These are phyloP conservation scores for Gossypium gossypioides DNA, from an alignment of 441 rosid species.

Conservation along the genomic window DNA sequence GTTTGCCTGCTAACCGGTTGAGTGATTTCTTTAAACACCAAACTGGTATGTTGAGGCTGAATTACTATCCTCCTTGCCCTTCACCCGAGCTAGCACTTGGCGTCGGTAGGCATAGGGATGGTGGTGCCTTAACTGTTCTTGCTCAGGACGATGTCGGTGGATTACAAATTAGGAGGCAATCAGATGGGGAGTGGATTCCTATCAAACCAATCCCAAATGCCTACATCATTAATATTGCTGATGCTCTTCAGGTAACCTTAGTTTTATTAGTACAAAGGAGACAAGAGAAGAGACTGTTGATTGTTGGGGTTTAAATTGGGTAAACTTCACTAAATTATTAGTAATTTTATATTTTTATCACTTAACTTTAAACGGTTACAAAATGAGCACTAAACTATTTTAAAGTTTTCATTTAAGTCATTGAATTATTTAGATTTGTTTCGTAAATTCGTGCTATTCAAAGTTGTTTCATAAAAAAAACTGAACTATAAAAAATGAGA, in stretches of 20 bases:
- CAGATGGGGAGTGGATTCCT: conserved; percentile 50
- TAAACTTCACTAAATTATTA: too few species aligned
- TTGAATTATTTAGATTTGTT: too few species aligned
- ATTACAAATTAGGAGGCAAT: conserved; percentile 42
- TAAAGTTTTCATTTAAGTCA: too few species aligned
- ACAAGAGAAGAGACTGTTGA: too few species aligned
- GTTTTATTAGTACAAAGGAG: neutral
- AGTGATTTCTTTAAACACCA: conserved; percentile 32
- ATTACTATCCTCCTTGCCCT: conserved; percentile 55
- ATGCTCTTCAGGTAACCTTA: conserved; percentile 32
- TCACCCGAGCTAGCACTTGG: conserved; percentile 47
- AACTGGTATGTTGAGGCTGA: conserved; percentile 35
- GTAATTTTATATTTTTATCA: too few species aligned
- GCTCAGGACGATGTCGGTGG: conserved; percentile 54
- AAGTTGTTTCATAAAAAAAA: too few species aligned
- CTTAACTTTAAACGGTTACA: too few species aligned
- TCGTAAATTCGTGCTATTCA: too few species aligned
- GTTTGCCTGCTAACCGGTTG: conserved; percentile 29
- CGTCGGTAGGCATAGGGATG: conserved; percentile 47
- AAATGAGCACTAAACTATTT: too few species aligned
- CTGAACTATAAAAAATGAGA: too few species aligned
- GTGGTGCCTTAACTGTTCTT: conserved; percentile 38
- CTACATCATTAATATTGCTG: conserved; percentile 42
- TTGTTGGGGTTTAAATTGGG: too few species aligned
- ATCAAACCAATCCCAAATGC: conserved; percentile 36